phyloP scores from a whole-genome alignment of 768 basidiomycete genomes.

The Pleurotus sapidus region DNA sequence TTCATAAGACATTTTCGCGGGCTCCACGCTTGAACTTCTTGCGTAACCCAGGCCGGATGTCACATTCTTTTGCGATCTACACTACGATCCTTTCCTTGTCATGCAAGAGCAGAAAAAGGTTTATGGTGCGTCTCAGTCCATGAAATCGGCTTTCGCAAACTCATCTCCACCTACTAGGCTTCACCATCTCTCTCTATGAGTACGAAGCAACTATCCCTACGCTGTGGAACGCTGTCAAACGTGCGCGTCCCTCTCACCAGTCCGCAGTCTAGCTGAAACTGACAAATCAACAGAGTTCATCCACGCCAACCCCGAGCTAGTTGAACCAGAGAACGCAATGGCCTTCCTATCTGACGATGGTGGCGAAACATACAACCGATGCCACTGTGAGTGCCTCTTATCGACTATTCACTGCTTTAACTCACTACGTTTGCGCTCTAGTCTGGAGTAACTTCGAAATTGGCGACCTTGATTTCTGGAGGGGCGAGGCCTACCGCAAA shows the following conservation, averaged over 20 bases:
- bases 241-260: conserved; percentile 29
- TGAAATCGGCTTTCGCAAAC: no score
- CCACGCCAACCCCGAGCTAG: conserved; percentile 51
- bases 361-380: conserved; percentile 71
- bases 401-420: no score
- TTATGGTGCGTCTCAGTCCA: conserved; percentile 53
- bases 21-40: conserved; percentile 2
- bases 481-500: conserved; percentile 74
- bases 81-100: conserved; percentile 83
- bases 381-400: conserved; percentile 52
- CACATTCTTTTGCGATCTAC: conserved; percentile 84
- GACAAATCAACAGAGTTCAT: conserved; percentile 62
- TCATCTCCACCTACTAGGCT: conserved; percentile 39
- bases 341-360: conserved; percentile 76
- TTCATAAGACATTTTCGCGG: not conserved
- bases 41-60: conserved; percentile 62
- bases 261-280: conserved; percentile 6
- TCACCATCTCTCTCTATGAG: conserved; percentile 81
- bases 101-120: conserved; percentile 86
- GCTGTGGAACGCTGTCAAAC: conserved; percentile 76
- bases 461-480: conserved; percentile 80
- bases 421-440: conserved; percentile 20
- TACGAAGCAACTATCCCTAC: conserved; percentile 85
- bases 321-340: conserved; percentile 75
- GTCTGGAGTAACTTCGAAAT: conserved; percentile 98